phyloP scores from a whole-genome alignment of 2,329 filamentous ascomycete species.

The Uncinocarpus reesii region DNA sequence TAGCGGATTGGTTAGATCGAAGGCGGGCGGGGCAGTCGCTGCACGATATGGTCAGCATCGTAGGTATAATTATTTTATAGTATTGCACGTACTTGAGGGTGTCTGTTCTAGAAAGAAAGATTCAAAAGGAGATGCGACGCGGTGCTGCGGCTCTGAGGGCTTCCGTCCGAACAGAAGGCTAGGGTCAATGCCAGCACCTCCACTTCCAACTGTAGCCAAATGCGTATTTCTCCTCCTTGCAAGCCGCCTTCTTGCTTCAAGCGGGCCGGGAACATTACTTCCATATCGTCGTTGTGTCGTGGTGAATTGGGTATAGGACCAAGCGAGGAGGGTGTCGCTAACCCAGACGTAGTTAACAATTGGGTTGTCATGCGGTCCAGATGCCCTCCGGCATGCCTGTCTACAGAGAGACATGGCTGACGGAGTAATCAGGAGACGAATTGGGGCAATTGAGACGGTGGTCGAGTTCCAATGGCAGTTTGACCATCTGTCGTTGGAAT shows the following conservation, averaged over 20 bases:
- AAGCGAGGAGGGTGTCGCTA: constrained; percentile 36
- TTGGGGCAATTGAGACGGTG: constrained; percentile 3
- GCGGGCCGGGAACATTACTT: constrained; percentile 51
- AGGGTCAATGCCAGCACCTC: constrained; percentile 29
- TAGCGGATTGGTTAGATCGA: background rate
- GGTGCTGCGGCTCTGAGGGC: constrained; percentile 19
- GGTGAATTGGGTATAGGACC: constrained; percentile 41
- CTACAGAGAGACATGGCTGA: constrained; percentile 34
- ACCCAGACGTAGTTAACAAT: constrained; percentile 35
- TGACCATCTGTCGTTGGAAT: background rate
- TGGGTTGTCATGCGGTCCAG: constrained; percentile 21
- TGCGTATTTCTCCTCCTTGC: constrained; percentile 48
- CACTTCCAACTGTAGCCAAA: constrained; percentile 30
- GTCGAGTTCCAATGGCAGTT: background rate
- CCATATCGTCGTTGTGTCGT: constrained; percentile 45
- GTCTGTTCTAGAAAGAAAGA: constrained; percentile 4
- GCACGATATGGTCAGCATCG: background rate
- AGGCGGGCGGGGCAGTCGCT: background rate
- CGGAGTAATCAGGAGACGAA: background rate
- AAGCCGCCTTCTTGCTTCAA: constrained; percentile 49
- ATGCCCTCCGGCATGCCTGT: constrained; percentile 34
- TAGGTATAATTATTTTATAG: background rate
- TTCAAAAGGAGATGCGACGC: background rate
- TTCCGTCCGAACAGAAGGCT: constrained; percentile 34
- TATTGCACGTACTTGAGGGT: background rate